Evolutionary conservation across 2,329 filamentous ascomycete species (phyloP), one percentile per base, ranked within the genome.

Genomic region (Calonectria ilicicola): DNA sequence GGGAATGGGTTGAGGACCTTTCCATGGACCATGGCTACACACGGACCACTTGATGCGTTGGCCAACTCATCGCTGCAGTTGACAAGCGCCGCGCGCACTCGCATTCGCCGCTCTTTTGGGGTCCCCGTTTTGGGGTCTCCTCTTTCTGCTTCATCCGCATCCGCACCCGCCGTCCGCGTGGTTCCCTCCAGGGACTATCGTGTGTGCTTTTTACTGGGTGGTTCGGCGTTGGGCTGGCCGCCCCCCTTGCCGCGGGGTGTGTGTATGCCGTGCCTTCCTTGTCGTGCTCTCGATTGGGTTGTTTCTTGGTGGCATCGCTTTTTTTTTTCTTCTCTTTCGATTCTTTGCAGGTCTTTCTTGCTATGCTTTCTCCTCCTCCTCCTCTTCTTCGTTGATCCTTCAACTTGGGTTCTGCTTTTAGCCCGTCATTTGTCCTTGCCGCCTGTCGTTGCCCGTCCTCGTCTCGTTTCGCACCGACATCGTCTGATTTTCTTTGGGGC

Each of bases 61-160:
- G 83, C 82, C 83, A 84, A 81, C 83, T 83, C 83, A 84, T 83
- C 81, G 81, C 75, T 84, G 83, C 83, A 92, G 81, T 80, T 80
- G 79, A 78, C 81, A 82, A 80, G 80, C 78, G 79, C 79, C 78
- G 78, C 76, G 74, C 65, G 74, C 72, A 76, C 70, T 70, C 66
- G 66, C 77, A 67, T 68, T 76, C 74, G 70, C 75, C 75, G 71
- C 71, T 70, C 64, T 72, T 72, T 67, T 62, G 35, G 71, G 68
- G 53, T 27, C 53, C 66, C 68, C 67, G 67, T 70, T 70, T 67
- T 70, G 67, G 67, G 47, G 32, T 21, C 58, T 51, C 51, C 58
- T 62, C 58, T 72, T 64, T 64, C 58, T 63, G 56, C 66, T 69
- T 69, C 65, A 60, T 65, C 47, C 60, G 44, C 60, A 64, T 65